Percentiles rank a stretch among this genome's conserved stretches.
These are phyloP conservation scores for Aegilops speltoides DNA, from an alignment of 176 grass and related monocot genomes.

Conservation along the genomic window DNA sequence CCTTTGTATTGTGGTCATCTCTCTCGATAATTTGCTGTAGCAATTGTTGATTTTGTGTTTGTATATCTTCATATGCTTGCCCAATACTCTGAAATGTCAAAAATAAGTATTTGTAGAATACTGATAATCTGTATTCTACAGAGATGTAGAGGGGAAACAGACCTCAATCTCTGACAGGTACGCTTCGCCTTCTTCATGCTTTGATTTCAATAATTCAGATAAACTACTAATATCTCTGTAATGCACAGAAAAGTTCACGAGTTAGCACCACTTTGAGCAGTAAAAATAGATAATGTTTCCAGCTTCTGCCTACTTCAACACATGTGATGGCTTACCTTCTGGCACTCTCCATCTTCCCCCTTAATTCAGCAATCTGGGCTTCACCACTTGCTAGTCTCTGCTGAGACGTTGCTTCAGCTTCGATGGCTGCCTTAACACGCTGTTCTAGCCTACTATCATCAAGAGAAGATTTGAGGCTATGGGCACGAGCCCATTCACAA, in stretches of 20 bases:
- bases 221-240: constrained; percentile 14
- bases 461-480: constrained; percentile 80
- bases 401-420: constrained; percentile 95
- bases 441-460: constrained; percentile 88
- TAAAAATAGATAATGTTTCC: not conserved
- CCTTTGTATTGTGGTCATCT: constrained; percentile 98
- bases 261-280: not conserved
- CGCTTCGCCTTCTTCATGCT: constrained; percentile 77
- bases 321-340: constrained; percentile 44
- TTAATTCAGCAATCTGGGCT: constrained; percentile 87
- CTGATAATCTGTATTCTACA: constrained; percentile 13
- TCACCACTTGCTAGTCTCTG: constrained; percentile 77
- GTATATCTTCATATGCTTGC: constrained; percentile 85
- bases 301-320: not conserved
- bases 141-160: constrained; percentile 15
- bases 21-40: constrained; percentile 92
- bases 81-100: constrained; percentile 72
- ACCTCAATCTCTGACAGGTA: constrained; percentile 94
- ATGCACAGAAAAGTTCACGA: not conserved
- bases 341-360: constrained; percentile 70
- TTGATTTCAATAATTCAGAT: constrained; percentile 75
- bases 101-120: constrained; percentile 14
- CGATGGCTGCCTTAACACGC: constrained; percentile 88
- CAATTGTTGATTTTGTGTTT: constrained; percentile 90
- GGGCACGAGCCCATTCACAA: constrained; percentile 67